A percentile compares a stretch with the other conserved stretches of the same genome.
phyloP scores from a whole-genome alignment of 805 yeast genomes.

The Suhomyces pyralidae region DNA sequence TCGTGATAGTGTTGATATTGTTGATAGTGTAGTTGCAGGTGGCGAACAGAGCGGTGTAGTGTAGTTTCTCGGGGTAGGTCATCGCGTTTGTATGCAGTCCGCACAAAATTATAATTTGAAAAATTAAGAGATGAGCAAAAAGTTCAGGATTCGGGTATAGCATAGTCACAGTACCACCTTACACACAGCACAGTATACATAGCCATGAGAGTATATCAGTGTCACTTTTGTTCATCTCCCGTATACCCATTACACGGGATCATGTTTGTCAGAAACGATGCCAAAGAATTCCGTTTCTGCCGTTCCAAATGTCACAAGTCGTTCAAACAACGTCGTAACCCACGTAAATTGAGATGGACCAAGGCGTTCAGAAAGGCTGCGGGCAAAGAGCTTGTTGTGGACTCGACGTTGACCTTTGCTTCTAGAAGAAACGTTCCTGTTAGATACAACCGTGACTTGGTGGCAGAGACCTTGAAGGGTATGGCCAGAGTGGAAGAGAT shows the following conservation, averaged over 20 bases:
- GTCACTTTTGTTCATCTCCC: conserved; percentile 98
- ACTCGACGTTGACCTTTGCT: conserved; percentile 92
- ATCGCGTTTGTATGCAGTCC: conserved; percentile 2
- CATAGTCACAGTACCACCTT: neutral
- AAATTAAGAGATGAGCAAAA: conserved; percentile 3
- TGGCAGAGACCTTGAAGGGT: conserved; percentile 88
- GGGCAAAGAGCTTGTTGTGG: conserved; percentile 97
- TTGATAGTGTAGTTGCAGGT: too few relatives aligned
- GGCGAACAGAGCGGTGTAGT: too few relatives aligned
- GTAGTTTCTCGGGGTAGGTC: neutral
- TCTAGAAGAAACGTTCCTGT: conserved; percentile 98
- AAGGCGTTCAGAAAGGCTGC: conserved; percentile 99
- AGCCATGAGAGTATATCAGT: conserved; percentile 77
- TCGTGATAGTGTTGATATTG: too few relatives aligned
- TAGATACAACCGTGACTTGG: conserved; percentile 94
- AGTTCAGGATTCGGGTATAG: neutral
- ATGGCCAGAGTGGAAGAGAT: conserved; percentile 96
- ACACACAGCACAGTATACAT: neutral
- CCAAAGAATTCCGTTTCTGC: conserved; percentile 95
- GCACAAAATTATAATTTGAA: neutral
- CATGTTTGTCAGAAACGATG: conserved; percentile 96
- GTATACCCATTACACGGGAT: conserved; percentile 84
- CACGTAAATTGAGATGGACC: conserved; percentile 97
- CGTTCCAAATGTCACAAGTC: conserved; percentile 97
- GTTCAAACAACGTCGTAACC: conserved; percentile 97